These are phyloP conservation scores for Talaromyces liani DNA, from an alignment of 495 filamentous ascomycete genomes.

Conservation along the genomic window DNA sequence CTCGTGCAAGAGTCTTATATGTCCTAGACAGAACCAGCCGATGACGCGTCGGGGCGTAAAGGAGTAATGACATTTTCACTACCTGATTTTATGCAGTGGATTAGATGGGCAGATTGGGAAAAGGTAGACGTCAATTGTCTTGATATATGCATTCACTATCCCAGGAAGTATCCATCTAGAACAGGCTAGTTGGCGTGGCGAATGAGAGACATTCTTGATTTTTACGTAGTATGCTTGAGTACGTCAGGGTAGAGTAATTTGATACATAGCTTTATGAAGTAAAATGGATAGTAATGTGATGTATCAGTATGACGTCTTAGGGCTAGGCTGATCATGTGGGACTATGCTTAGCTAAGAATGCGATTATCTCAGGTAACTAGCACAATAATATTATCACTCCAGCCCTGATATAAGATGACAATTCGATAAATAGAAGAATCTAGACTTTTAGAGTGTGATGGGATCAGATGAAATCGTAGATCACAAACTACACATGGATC, in stretches of 20 bases:
- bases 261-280: too few relatives aligned
- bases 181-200: background rate
- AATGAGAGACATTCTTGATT: background rate
- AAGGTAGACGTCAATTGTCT: background rate
- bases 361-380: too few relatives aligned
- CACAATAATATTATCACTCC: too few relatives aligned
- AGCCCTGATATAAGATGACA: background rate
- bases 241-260: background rate
- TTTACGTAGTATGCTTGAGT: background rate
- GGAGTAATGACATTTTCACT: background rate
- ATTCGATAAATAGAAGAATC: background rate
- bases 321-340: background rate
- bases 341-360: background rate
- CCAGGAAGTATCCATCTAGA: too few relatives aligned
- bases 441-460: too few relatives aligned
- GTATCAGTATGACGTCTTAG: conserved; percentile 13
- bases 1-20: background rate
- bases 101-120: background rate
- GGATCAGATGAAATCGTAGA: too few relatives aligned
- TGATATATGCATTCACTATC: background rate
- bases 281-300: background rate
- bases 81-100: background rate
- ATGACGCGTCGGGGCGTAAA: background rate
- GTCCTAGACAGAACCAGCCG: background rate
- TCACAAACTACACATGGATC: background rate